Percentiles rank a stretch among this genome's conserved stretches.
Evolutionary conservation across 75 land plant genomes (phyloP).

Genomic region (Cryptomeria japonica): DNA sequence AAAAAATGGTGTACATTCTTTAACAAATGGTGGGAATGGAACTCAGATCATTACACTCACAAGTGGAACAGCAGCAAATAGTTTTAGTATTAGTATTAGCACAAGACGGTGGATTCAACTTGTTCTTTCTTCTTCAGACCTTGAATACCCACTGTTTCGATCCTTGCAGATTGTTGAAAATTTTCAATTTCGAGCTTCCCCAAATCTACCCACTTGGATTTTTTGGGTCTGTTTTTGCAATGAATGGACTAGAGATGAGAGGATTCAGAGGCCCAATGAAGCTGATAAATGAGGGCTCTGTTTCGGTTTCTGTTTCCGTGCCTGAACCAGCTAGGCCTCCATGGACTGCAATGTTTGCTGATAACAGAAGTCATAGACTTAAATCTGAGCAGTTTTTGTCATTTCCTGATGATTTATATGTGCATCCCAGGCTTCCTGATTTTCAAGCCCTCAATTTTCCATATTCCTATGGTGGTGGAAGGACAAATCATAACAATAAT

Average conservation of each 20-base stretch:
- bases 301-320: not conserved
- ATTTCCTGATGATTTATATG: not conserved
- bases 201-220: not conserved
- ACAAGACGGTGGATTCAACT: not conserved
- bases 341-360: not conserved
- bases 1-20: not conserved
- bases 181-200: not conserved
- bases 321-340: conserved; percentile 1
- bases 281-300: conserved; percentile 3
- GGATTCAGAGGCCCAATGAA: conserved; percentile 9
- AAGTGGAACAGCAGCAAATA: conserved; percentile 2
- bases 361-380: not conserved
- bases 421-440: conserved; percentile 3
- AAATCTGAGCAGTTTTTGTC: conserved; percentile 13
- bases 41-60: conserved; percentile 8
- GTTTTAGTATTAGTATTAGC: not conserved
- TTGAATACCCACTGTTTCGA: not conserved
- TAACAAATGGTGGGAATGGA: conserved; percentile 3
- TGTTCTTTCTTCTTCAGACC: not conserved
- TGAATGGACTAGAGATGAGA: conserved; percentile 11
- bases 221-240: not conserved
- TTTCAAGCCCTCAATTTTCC: conserved; percentile 4
- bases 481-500: not conserved
- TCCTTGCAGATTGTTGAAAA: not conserved
- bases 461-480: not conserved